Base-by-base conservation (phyloP, 345 rosid species). In the Chamaenerion angustifolium region DNA sequence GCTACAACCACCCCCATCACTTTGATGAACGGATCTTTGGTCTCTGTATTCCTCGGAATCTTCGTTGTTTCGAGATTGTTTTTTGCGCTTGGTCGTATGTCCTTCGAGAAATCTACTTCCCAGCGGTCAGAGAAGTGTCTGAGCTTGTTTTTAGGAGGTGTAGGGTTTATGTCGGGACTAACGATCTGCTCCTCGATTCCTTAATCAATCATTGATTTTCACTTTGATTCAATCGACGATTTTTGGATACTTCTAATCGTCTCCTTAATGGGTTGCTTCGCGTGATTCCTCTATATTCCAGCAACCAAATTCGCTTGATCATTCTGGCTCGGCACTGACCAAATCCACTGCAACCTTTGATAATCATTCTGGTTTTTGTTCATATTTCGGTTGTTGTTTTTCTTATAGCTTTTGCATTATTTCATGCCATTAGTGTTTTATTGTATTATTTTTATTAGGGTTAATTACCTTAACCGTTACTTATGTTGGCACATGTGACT, bases 271-370 rank as follows among this genome's bases (percentile, higher is more conserved):
- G 95, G 94, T 17, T 71, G 85, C 55, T 44, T 79, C 0, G 61
- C 76, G 7, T 82, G 88, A 2, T 62, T 73, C 47, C 57, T 90
- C 21, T 90, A 81, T 64, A 71, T 85, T 75, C 88, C 95, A 21
- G 81, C 86, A 0, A 74, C 72, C 41, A 85, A 85, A 76, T 74
- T 63, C 62, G 95, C 88, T 2, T 51, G 95, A 50, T 74, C 92
- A 5, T 81, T 90, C 69, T 85, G 98, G 95, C 75, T 90, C 16
- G 98, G 95, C 13, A 85, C 95, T 5, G 94, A 90, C 78, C 98
- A 85, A 71, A 55, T 79, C 56, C 68, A 83, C 27, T 76, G 72
- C 9, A 74, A 76, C 48, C 57, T 90, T 57, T 62, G n/a, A n/a
- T n/a, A n/a, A n/a, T n/a, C n/a, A n/a, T 49, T 37, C 42, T 11